phyloP scores from a whole-genome alignment of 371 early-diverging fungal genomes.

The Thermomucor indicae-seudaticae region DNA sequence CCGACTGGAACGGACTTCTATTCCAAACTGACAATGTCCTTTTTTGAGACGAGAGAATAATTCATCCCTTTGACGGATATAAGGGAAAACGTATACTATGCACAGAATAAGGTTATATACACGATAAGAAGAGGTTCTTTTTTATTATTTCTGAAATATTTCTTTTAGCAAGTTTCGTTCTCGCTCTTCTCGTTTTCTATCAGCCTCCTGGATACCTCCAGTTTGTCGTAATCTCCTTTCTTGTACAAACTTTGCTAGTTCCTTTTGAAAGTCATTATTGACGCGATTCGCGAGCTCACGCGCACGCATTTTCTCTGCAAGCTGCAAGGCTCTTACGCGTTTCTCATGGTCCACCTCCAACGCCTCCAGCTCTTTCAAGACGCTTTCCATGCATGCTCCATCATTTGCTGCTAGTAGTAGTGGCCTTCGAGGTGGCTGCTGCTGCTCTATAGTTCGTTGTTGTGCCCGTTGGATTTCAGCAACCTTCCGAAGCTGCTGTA shows the following conservation, averaged over 20 bases:
- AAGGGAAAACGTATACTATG: too few species aligned
- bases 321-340: conserved; percentile 65
- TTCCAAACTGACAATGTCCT: too few species aligned
- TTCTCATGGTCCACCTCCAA: conserved; percentile 64
- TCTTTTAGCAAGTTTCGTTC: conserved; percentile 56
- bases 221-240: conserved; percentile 61
- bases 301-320: conserved; percentile 62
- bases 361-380: conserved; percentile 65
- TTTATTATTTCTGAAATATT: conserved; percentile 8
- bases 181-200: conserved; percentile 16
- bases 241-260: conserved; percentile 63
- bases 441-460: too few species aligned
- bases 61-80: too few species aligned
- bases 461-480: too few species aligned
- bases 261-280: conserved; percentile 72
- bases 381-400: conserved; percentile 55
- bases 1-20: too few species aligned
- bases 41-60: too few species aligned
- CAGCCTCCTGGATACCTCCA: conserved; percentile 46
- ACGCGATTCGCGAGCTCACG: conserved; percentile 60
- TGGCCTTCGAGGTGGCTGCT: too few species aligned
- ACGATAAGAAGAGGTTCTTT: conserved; percentile 9
- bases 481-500: too few species aligned
- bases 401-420: too few species aligned
- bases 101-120: too few species aligned